Evolutionary conservation across 2,329 filamentous ascomycete genomes (phyloP), one percentile per base, ranked within the genome.

Genomic region (Xylariaceae sp.): DNA sequence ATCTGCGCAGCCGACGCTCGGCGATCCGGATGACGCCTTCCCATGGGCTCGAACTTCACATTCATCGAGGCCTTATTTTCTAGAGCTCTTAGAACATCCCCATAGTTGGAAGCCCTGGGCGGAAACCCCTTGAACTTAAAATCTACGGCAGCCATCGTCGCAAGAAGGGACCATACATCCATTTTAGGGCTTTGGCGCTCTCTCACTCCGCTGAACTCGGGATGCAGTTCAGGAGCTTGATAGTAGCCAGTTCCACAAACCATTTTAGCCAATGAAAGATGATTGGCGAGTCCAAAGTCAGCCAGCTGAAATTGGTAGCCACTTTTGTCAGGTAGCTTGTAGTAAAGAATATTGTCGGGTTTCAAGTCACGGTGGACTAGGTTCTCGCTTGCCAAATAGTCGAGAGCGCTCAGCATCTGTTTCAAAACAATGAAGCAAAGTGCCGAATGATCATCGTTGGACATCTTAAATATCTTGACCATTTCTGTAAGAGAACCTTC

Each of bases 281-380:
- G 6, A 6, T 7, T 31, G 12, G 28, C 28, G 12, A 31, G 28
- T 7, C 28, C 28, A 12, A 31, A 31, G 28, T 31, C 28, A 7
- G 28, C 28, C 28, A 31, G 28, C 28, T 31, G 6, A 12, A 31
- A 31, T 6, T 6, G 6, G 12, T 31, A 31, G n/a, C n/a, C n/a
- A n/a, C n/a, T n/a, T 12, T 31, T 31, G 12, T 6, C 12, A 6
- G 28, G 12, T 6, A 17, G 7, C 39, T 9, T 26, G 4, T 58
- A 34, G 46, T 50, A 61, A 1, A 64, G 56, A 17, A 64, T 60
- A n/a, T 64, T 64, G 6, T 57, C 58, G 21, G 58, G 58, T 26
- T 64, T 64, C 7, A 64, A 9, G 6, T 64, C 61, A 2, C 61
- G 61, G 44, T 64, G 61, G 41, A 61, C 47, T 11, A 64, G 2